phyloP scores from a whole-genome alignment of 805 yeast genomes.

The Ogataea haglerorum region DNA sequence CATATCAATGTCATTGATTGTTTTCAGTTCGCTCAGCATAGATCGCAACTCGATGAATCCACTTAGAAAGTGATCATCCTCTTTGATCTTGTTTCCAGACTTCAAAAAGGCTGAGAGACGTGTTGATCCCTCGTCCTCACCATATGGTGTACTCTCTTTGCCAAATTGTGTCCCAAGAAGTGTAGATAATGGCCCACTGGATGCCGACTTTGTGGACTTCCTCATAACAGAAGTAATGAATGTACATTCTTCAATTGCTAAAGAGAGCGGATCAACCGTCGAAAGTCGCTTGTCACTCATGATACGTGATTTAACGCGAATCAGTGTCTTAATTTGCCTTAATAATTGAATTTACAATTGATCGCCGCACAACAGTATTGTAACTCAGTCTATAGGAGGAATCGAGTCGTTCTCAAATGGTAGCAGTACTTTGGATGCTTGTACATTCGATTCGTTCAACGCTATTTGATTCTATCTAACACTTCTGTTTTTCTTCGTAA shows the following conservation, averaged over 20 bases:
- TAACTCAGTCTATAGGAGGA: not conserved
- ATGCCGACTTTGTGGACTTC: constrained; percentile 68
- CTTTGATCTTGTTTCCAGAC: constrained; percentile 30
- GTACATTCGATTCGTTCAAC: not conserved
- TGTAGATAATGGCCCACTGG: constrained; percentile 73
- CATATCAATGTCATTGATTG: constrained; percentile 59
- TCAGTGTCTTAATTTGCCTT: not conserved
- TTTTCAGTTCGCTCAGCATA: constrained; percentile 55
- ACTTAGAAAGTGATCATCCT: constrained; percentile 58
- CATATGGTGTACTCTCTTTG: constrained; percentile 27
- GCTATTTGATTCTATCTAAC: constrained; percentile 3
- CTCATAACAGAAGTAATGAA: constrained; percentile 86
- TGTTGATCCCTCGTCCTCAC: constrained; percentile 29
- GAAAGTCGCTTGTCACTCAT: constrained; percentile 11
- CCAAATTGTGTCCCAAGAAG: constrained; percentile 58
- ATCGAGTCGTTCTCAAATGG: not conserved
- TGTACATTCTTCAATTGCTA: constrained; percentile 86
- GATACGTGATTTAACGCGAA: not conserved
- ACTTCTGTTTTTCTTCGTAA: constrained; percentile 8
- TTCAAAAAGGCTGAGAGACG: constrained; percentile 27
- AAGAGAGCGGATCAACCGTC: constrained; percentile 72
- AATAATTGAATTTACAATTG: not conserved
- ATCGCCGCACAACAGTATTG: too few relatives aligned
- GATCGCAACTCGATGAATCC: constrained; percentile 78
- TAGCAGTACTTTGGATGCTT: constrained; percentile 2